phyloP scores from a whole-genome alignment of 2,329 filamentous ascomycete genomes.

The Aspergillus pseudoglaucus region DNA sequence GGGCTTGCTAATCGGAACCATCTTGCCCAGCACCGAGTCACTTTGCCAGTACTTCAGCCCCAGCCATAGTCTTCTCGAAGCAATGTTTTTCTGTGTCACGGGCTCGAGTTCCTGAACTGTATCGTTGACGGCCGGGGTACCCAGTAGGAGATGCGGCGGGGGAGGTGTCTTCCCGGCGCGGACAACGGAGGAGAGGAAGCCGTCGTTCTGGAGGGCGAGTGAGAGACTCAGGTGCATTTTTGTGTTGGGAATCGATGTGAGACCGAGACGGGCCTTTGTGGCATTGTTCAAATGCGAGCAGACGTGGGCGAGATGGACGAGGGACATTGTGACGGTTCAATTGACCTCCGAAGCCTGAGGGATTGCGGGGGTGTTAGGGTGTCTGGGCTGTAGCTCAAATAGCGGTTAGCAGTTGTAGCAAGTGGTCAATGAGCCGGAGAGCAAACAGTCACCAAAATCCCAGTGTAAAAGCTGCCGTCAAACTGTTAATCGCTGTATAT shows the following conservation, averaged over 20 bases:
- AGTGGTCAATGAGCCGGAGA: neutral
- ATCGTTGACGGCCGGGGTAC: conserved; percentile 39
- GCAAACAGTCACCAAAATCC: neutral
- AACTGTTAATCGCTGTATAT: conserved; percentile 3
- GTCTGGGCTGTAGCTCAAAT: no score
- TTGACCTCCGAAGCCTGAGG: neutral
- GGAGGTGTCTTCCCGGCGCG: conserved; percentile 61
- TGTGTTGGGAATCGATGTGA: conserved; percentile 74
- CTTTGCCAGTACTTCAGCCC: conserved; percentile 86
- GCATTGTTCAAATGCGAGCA: conserved; percentile 91
- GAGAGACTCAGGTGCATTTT: conserved; percentile 73
- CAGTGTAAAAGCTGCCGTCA: neutral
- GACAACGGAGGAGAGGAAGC: conserved; percentile 74
- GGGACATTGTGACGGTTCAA: conserved; percentile 51
- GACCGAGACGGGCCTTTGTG: conserved; percentile 70
- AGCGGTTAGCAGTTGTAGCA: neutral
- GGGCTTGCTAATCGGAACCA: conserved; percentile 65
- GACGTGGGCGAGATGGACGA: conserved; percentile 69
- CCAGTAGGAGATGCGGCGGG: conserved; percentile 46
- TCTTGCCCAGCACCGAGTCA: conserved; percentile 65
- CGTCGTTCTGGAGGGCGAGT: conserved; percentile 72
- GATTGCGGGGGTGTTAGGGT: neutral
- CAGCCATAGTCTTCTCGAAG: conserved; percentile 72
- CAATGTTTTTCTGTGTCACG: conserved; percentile 64
- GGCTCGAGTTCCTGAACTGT: conserved; percentile 38